Evolutionary conservation across 2,329 filamentous ascomycete genomes (phyloP).

Genomic region (Talaromyces amestolkiae): DNA sequence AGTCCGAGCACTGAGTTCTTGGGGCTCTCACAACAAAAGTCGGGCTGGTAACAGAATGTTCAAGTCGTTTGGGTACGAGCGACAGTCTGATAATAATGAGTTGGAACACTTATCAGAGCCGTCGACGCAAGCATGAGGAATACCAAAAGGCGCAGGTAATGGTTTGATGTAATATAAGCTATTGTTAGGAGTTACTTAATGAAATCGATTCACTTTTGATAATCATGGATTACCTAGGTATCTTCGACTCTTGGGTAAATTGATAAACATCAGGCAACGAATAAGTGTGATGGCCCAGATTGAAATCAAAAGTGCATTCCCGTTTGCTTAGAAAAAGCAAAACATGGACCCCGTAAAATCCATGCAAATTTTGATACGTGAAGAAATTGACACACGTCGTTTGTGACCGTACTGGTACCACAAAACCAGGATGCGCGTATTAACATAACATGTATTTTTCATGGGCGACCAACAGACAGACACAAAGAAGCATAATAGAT

Average conservation of each 20-base stretch:
- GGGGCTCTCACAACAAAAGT: not conserved
- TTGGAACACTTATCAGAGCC: not conserved
- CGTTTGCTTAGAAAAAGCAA: not conserved
- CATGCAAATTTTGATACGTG: not conserved
- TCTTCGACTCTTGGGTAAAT: too few relatives aligned
- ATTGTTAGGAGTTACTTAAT: too few relatives aligned
- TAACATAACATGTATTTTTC: not conserved
- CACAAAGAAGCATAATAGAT: not conserved
- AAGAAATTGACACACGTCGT: not conserved
- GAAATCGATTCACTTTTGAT: too few relatives aligned
- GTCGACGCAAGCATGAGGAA: not conserved
- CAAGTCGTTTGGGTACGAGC: not conserved
- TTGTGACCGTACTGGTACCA: not conserved
- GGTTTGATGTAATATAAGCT: not conserved
- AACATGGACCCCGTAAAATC: not conserved
- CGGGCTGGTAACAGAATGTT: not conserved
- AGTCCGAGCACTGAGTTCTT: not conserved
- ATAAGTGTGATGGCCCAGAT: not conserved
- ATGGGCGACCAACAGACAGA: not conserved
- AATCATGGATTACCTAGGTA: too few relatives aligned
- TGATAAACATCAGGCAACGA: too few relatives aligned
- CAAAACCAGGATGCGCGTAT: not conserved
- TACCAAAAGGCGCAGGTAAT: not conserved
- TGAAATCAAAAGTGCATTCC: not conserved
- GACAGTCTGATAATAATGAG: not conserved